A percentile compares a stretch with the other conserved stretches of the same genome.
phyloP scores from a whole-genome alignment of 441 rosid species.

The Pelargonium myrrhifolium region DNA sequence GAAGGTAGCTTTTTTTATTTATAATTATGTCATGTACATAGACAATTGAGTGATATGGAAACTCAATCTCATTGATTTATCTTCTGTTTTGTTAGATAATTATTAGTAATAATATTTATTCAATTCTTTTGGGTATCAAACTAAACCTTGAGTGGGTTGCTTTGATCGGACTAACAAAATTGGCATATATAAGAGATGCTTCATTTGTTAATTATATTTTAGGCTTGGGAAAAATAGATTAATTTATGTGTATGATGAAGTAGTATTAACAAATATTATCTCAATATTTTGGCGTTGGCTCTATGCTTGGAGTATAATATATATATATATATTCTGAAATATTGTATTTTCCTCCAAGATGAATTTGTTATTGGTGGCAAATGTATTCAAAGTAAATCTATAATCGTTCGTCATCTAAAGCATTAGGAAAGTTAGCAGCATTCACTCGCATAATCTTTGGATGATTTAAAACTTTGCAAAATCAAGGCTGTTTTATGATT shows the following conservation, averaged over 20 bases:
- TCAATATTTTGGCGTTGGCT: slow-evolving; percentile 8
- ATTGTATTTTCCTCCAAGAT: not conserved
- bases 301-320: not conserved
- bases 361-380: not conserved
- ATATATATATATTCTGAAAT: too few relatives aligned
- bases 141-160: not conserved
- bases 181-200: not conserved
- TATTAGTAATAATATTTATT: not conserved
- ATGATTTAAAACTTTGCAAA: not conserved
- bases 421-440: not conserved
- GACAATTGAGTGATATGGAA: not conserved
- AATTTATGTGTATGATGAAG: not conserved
- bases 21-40: slow-evolving; percentile 3
- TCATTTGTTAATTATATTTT: not conserved
- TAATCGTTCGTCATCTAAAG: not conserved
- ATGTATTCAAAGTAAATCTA: not conserved
- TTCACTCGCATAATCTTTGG: not conserved
- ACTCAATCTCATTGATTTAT: not conserved
- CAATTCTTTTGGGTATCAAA: not conserved
- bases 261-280: not conserved
- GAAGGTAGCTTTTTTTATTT: slow-evolving; percentile 42
- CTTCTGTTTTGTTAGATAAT: not conserved
- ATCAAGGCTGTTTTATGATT: not conserved
- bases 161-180: not conserved
- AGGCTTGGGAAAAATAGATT: not conserved